phyloP scores from a whole-genome alignment of 2,329 filamentous ascomycete genomes.

The Fusarium tupiense region DNA sequence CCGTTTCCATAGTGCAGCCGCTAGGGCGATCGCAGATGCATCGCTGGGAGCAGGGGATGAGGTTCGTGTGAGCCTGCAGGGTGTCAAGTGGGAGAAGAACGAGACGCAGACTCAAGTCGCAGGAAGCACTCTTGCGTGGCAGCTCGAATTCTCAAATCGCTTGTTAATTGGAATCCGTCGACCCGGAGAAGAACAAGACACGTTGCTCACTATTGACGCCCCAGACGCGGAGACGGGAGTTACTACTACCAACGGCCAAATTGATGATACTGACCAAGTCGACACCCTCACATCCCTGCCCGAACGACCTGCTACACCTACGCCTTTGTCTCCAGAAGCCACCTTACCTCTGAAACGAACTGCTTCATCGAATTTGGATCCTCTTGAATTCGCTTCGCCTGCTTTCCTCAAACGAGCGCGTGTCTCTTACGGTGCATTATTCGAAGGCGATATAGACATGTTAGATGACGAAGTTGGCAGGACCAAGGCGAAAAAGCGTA shows the following conservation, averaged over 20 bases:
- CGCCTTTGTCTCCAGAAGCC: slow-evolving; percentile 28
- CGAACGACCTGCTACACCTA: slow-evolving; percentile 29
- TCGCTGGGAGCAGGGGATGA: slow-evolving; percentile 82
- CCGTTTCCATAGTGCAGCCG: slow-evolving; percentile 76
- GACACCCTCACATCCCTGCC: slow-evolving; percentile 10
- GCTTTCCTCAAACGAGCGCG: slow-evolving; percentile 80
- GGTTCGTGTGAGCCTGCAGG: slow-evolving; percentile 74
- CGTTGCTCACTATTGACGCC: slow-evolving; percentile 62
- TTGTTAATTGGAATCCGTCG: slow-evolving; percentile 56
- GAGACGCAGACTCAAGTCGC: slow-evolving; percentile 58
- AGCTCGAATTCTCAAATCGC: slow-evolving; percentile 63
- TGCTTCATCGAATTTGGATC: slow-evolving; percentile 49
- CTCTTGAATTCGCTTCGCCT: slow-evolving; percentile 76
- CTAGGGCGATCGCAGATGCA: slow-evolving; percentile 72
- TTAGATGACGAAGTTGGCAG: slow-evolving; percentile 69
- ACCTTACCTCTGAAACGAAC: slow-evolving; percentile 47
- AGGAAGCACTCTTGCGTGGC: slow-evolving; percentile 65
- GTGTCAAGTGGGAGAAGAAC: slow-evolving; percentile 71
- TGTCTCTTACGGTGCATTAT: slow-evolving; percentile 73
- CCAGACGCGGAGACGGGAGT: slow-evolving; percentile 30
- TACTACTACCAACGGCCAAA: slow-evolving; percentile 30
- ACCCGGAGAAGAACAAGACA: slow-evolving; percentile 58
- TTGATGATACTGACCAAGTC: neutral
- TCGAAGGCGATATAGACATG: slow-evolving; percentile 71
- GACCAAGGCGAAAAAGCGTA: slow-evolving; percentile 66